These are phyloP conservation scores for Pleurostoma richardsiae DNA, from an alignment of 2,329 filamentous ascomycete species.

Conservation along the genomic window DNA sequence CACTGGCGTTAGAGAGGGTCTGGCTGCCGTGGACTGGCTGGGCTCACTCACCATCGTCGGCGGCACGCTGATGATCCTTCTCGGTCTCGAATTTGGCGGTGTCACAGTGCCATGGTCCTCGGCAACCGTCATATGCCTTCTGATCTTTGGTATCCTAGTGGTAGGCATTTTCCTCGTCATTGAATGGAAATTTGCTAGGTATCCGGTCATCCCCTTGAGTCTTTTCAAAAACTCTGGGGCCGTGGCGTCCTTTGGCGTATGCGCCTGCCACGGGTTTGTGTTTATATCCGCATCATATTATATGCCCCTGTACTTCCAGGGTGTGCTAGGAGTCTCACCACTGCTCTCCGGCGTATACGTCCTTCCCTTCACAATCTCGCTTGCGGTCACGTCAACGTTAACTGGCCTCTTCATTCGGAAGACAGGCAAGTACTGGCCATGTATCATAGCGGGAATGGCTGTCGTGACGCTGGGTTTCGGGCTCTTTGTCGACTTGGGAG, in stretches of 20 bases:
- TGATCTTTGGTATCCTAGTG: constrained; percentile 52
- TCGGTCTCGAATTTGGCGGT: constrained; percentile 67
- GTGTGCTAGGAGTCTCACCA: constrained; percentile 56
- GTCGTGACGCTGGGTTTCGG: constrained; percentile 57
- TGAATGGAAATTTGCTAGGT: constrained; percentile 58
- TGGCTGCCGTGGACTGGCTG: constrained; percentile 56
- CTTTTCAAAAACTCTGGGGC: constrained; percentile 54
- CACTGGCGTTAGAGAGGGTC: constrained; percentile 55
- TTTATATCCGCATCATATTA: constrained; percentile 67
- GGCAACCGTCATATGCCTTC: constrained; percentile 54
- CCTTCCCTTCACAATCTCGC: constrained; percentile 53
- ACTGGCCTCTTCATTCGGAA: constrained; percentile 39
- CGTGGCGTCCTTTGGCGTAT: constrained; percentile 46
- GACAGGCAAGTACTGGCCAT: constrained; percentile 53
- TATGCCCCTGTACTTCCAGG: constrained; percentile 69
- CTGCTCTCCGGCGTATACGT: constrained; percentile 57
- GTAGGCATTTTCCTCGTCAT: constrained; percentile 50
- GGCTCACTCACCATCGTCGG: constrained; percentile 60
- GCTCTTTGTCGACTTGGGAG: constrained; percentile 49
- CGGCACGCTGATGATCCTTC: constrained; percentile 62
- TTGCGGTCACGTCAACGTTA: constrained; percentile 34
- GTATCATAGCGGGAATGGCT: constrained; percentile 47
- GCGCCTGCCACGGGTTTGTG: constrained; percentile 44
- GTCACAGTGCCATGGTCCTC: constrained; percentile 57
- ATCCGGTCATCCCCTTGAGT: constrained; percentile 64